phyloP scores from a whole-genome alignment of 345 rosid species.

The Microthlaspi erraticum region DNA sequence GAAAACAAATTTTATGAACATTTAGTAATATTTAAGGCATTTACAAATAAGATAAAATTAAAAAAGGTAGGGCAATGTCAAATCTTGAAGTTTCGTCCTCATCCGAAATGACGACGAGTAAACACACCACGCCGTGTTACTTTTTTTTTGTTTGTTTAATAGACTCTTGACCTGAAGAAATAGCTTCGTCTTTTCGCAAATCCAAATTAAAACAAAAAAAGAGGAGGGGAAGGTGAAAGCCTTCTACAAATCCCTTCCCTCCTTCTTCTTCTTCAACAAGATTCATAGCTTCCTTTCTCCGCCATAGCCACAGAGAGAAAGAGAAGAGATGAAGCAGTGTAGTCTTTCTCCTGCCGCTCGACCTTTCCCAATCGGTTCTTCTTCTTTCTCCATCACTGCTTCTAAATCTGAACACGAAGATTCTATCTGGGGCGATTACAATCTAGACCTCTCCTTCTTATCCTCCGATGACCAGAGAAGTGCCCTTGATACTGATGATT shows the following conservation, averaged over 20 bases:
- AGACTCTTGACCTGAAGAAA: conserved; percentile 35
- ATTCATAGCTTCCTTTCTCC: neutral
- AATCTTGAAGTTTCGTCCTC: conserved; percentile 14
- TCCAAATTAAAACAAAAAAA: neutral
- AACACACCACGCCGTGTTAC: conserved; percentile 31
- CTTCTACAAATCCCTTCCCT: conserved; percentile 38
- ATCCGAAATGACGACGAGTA: conserved; percentile 37
- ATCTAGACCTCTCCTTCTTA: conserved; percentile 44
- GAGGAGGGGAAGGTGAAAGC: conserved; percentile 39
- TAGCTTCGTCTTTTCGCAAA: conserved; percentile 16
- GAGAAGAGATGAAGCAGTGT: conserved; percentile 38
- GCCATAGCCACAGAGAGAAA: neutral
- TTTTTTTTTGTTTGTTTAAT: neutral
- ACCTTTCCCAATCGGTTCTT: conserved; percentile 29
- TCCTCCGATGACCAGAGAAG: conserved; percentile 44
- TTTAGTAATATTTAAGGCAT: too few species aligned
- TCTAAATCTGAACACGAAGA: conserved; percentile 42
- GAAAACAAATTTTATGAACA: too few species aligned
- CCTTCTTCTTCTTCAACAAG: conserved; percentile 10
- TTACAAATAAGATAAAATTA: neutral
- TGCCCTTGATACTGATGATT: conserved; percentile 32
- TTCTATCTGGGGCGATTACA: conserved; percentile 37
- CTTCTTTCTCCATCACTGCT: conserved; percentile 20
- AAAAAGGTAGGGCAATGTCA: neutral
- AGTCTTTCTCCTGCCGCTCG: conserved; percentile 33